phyloP scores from a whole-genome alignment of 2,329 filamentous ascomycete genomes.

The Trichoderma lentiforme region DNA sequence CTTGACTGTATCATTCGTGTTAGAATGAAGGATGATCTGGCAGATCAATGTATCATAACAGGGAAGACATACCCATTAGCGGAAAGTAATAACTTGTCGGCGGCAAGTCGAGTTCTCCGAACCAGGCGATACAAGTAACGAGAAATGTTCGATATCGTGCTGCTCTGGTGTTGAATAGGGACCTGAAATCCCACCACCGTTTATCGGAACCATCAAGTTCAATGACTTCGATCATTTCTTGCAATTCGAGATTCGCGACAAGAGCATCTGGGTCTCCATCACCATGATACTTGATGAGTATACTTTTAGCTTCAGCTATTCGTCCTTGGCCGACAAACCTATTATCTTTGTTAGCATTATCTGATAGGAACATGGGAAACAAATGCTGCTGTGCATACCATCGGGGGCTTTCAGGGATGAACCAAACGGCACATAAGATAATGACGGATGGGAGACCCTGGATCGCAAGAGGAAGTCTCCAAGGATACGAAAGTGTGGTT shows the following conservation, averaged over 20 bases:
- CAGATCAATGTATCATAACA: background rate
- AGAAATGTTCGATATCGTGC: constrained; percentile 1
- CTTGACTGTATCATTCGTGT: background rate
- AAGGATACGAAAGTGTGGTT: background rate
- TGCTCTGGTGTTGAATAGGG: background rate
- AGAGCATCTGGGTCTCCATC: background rate
- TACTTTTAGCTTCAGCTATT: background rate
- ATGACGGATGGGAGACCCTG: background rate
- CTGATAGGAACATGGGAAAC: background rate
- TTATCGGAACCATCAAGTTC: background rate
- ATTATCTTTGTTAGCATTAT: background rate
- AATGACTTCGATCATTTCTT: constrained; percentile 1
- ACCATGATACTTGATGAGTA: background rate
- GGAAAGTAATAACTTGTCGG: background rate
- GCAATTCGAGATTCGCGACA: background rate
- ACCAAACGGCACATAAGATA: background rate
- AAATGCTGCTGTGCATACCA: background rate
- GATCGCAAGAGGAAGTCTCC: background rate
- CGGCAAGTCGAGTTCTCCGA: background rate
- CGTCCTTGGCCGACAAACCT: constrained; percentile 2
- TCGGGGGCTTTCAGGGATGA: background rate
- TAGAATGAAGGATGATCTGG: background rate
- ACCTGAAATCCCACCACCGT: background rate
- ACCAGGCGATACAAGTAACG: background rate
- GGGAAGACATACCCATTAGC: background rate